Base-by-base conservation (phyloP, 257 asterid genomes). In the Hygrophila difformis region DNA sequence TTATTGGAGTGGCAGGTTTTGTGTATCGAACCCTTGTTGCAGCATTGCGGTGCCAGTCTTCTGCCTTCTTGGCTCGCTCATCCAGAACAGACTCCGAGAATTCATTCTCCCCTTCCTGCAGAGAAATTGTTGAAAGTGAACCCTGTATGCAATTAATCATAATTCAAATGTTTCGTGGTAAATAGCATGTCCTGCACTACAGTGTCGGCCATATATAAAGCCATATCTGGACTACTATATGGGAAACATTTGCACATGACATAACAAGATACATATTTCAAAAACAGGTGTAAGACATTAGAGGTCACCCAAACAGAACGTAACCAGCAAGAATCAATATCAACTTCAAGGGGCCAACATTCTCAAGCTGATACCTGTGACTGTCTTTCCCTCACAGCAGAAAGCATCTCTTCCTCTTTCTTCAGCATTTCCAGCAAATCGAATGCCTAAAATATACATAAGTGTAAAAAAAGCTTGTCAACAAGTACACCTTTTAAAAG, bases 351-450 rank as follows among this genome's bases (percentile, higher is more conserved):
- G n/a, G n/a, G n/a, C 34, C 21, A 44, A 22, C 28, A 67, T 26
- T 35, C 42, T 2, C 53, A 60, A 37, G 54, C 49, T n/a, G 21
- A 63, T 75, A 84, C 97, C 94, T 82, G 79, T 49, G 64, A 68
- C 62, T 74, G 79, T 56, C 78, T 77, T 56, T 80, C 96, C 60
- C 53, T 78, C 15, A 91, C 63, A 47, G 87, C 85, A 53, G 76
- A 53, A 29, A 91, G 83, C 86, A 91, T 86, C 49, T 82, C 95
- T 51, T 86, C 95, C 68, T 91, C 98, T 72, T 78, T 86, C 81
- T 72, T 85, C 46, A 91, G 77, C 98, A 86, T 78, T 59, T 91
- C 98, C 62, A 81, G 74, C 60, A 86, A 66, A 82, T 91, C 99
- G 68, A 91, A 86, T 34, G 94, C 80, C 96, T 91, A 71, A 8